Base-by-base conservation (phyloP, 75 land plant species). In the Pinus albicaulis region DNA sequence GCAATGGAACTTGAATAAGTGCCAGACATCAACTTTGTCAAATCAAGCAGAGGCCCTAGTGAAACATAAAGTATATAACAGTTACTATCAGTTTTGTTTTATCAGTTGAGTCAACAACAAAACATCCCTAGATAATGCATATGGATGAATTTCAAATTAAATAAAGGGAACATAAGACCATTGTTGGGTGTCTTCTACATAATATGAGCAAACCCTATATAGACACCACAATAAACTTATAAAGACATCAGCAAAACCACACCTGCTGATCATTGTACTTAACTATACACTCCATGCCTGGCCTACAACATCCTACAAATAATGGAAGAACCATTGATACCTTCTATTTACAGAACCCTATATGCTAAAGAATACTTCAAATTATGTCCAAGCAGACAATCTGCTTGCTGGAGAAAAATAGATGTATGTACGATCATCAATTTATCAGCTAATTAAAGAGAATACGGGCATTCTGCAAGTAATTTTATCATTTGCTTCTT, bases 351-450 rank as follows among this genome's bases (percentile, higher is more conserved):
- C 7, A 64, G 19, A 31, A 64, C 19, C 68, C 38, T 64, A 64
- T 41, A 64, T 64, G 68, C 68, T 19, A n/a, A 31, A 64, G 68
- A 64, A 64, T n/a, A 17, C 38, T 64, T 64, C 68, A 64, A 64
- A 34, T 7, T 3, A 31, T 64, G 20, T 17, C 68, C 20, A 64
- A 31, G n/a, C 7, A 64, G 2, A 24, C 26, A 64, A 64, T 31
- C 31, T 64, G 41, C 68, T 64, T 64, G 68, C 19, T 64, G 38
- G 17, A 64, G 36, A 31, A 64, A 20, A 64, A 64, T 6, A 17
- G 59, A 31, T 36, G 34, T 28, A 7, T 64, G 34, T 17, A 17
- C 3, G 20, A 64, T 5, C 16, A 64, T 64, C 20, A 64, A 19
- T 11, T 31, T 31, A 31, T 64, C 20, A 31, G 20, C 7, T 31